Conservation (phyloP, 2,329 filamentous ascomycete genomes). For the Hypomyces rosellus region DNA sequence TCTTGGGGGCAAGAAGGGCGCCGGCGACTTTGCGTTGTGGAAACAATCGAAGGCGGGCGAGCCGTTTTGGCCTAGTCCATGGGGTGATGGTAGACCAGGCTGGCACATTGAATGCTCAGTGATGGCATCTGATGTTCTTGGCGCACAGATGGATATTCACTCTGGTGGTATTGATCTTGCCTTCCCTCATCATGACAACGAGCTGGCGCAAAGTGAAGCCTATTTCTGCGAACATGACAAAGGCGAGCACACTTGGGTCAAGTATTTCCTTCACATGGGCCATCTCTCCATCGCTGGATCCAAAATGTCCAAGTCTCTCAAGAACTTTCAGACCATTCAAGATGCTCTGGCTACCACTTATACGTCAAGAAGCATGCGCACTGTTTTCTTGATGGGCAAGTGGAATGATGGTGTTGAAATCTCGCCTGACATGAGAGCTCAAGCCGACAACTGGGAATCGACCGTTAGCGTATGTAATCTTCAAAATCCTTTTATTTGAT, state of each 20-base stretch:
- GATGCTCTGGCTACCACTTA: conserved; percentile 67
- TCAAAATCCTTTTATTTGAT: background rate
- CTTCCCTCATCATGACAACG: conserved; percentile 91
- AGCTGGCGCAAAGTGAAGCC: conserved; percentile 85
- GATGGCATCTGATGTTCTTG: conserved; percentile 88
- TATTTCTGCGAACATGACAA: conserved; percentile 57
- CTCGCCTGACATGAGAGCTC: conserved; percentile 70
- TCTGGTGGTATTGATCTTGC: conserved; percentile 87
- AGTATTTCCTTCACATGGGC: conserved; percentile 94
- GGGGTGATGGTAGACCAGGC: conserved; percentile 81
- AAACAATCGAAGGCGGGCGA: conserved; percentile 89
- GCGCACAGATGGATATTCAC: conserved; percentile 82
- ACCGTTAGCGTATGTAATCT: conserved; percentile 54
- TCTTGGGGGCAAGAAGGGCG: conserved; percentile 60
- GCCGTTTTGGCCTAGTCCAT: conserved; percentile 81
- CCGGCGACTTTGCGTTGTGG: conserved; percentile 88
- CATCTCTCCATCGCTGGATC: conserved; percentile 78
- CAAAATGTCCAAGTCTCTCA: conserved; percentile 94
- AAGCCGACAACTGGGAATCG: conserved; percentile 72
- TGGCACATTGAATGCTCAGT: conserved; percentile 98
- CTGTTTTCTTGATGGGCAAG: conserved; percentile 78
- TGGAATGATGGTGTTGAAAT: conserved; percentile 94
- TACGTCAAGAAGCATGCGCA: conserved; percentile 72
- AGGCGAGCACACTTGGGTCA: conserved; percentile 71
- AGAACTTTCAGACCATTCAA: conserved; percentile 92